A percentile compares a stretch with the other conserved stretches of the same genome.
Conservation (phyloP, 176 grass and related monocot genomes). For the Areca catechu region DNA sequence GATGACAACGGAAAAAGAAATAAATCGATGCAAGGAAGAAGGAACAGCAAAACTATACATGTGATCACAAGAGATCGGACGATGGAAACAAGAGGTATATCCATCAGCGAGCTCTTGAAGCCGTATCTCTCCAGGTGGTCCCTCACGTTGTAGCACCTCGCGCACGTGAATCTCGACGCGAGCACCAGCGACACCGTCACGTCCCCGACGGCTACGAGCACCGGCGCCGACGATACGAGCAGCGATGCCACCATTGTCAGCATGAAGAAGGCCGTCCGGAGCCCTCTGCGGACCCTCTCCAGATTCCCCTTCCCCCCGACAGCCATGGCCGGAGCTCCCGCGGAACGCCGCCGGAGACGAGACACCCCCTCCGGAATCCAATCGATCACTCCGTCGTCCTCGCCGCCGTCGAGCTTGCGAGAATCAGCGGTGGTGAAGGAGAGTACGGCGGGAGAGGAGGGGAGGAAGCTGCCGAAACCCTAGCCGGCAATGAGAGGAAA, state of each 20-base stretch:
- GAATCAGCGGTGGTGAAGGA: constrained; percentile 12
- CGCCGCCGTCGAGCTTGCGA: constrained; percentile 16
- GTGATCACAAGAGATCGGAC: constrained; percentile 59
- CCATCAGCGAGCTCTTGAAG: constrained; percentile 71
- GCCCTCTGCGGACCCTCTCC: constrained; percentile 49
- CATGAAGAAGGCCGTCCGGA: constrained; percentile 65
- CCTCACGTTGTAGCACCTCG: constrained; percentile 29
- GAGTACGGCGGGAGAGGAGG: constrained; percentile 5
- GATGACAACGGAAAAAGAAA: too few relatives aligned
- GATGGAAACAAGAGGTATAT: constrained; percentile 78
- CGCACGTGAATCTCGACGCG: constrained; percentile 45
- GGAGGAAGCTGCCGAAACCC: neutral
- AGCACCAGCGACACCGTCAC: constrained; percentile 53
- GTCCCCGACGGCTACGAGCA: constrained; percentile 60
- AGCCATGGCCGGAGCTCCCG: constrained; percentile 36
- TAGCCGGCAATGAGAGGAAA: neutral
- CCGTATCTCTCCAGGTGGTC: constrained; percentile 44
- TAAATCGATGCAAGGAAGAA: neutral
- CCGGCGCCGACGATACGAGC: constrained; percentile 62
- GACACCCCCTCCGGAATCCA: neutral
- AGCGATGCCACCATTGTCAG: constrained; percentile 67
- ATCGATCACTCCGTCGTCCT: neutral
- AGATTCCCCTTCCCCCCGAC: constrained; percentile 48
- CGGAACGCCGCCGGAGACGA: too few relatives aligned
- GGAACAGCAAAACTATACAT: constrained; percentile 33